These are phyloP conservation scores for Breynia disticha DNA, from an alignment of 441 rosid species.

Conservation along the genomic window DNA sequence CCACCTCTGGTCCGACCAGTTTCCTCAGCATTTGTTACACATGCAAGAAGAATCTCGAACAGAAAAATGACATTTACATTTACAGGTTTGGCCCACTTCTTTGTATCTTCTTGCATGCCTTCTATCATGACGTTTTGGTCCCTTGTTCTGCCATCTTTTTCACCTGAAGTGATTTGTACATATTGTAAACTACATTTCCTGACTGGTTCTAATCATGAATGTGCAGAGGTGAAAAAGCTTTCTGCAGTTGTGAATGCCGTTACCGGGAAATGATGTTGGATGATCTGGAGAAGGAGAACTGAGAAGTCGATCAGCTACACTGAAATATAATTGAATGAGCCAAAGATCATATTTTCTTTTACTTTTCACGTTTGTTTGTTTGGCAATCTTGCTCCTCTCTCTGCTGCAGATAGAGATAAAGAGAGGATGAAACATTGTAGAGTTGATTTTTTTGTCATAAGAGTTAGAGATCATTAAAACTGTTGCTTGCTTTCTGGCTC, in stretches of 20 bases:
- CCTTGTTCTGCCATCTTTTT: too few relatives aligned
- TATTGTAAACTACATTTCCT: background rate
- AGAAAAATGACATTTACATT: conserved; percentile 47
- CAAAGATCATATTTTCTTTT: background rate
- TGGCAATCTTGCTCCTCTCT: conserved; percentile 16
- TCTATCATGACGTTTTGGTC: too few relatives aligned
- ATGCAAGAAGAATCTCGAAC: conserved; percentile 71
- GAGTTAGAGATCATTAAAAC: conserved; percentile 8
- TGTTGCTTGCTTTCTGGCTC: background rate
- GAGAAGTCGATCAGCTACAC: background rate
- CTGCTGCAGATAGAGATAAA: conserved; percentile 27
- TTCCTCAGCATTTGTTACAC: conserved; percentile 61
- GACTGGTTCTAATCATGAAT: background rate
- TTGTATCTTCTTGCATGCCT: background rate
- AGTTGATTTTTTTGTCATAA: conserved; percentile 10
- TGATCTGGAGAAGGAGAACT: conserved; percentile 39
- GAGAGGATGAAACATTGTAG: conserved; percentile 26
- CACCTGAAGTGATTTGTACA: too few relatives aligned
- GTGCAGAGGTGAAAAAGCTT: conserved; percentile 80
- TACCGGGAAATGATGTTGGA: conserved; percentile 64
- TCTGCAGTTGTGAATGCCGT: conserved; percentile 75
- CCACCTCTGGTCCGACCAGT: conserved; percentile 14
- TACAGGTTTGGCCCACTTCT: conserved; percentile 48
- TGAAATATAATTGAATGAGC: too few relatives aligned
- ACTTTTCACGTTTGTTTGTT: background rate